Evolutionary conservation across 2,329 filamentous ascomycete species (phyloP), one percentile per base, ranked within the genome.

Genomic region (Peltaster fructicola): DNA sequence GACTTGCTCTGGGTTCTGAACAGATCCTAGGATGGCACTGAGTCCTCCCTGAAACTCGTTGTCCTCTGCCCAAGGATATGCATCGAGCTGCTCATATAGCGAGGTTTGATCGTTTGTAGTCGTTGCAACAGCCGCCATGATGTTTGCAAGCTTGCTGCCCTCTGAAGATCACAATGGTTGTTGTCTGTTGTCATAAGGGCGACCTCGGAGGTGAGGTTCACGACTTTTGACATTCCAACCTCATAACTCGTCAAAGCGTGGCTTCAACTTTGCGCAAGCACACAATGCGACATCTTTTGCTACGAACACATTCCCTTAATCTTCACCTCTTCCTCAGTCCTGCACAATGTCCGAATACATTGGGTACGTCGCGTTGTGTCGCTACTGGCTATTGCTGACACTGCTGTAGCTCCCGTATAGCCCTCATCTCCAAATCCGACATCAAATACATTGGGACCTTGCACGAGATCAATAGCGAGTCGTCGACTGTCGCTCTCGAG

Each of bases 401-500:
- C 14, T 15, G 20, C 37, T 42, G n/a, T 54, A 84, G 81, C 57
- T 79, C 84, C 57, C 76, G 78, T 52, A 93, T 93, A 63, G 92
- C 82, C 35, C 71, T 93, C 59, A 88, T 93, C 56, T 93, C 84
- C 33, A 90, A 85, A 63, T 92, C 81, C 56, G 82, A 92, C 59
- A 92, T 93, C 58, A 79, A 84, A 79, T 92, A 65, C 48, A 80
- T 91, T 47, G 88, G 88, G 40, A 85, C 78, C 27, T 72, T 98
- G 25, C 82, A 93, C 58, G 80, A 93, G 53, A 98, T 98, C 67
- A 93, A 93, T 56, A 91, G 85, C 34, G 84, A 92, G 53, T 78
- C 81, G 41, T 90, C 85, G 22, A 95, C 88, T 37, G 90, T 98
- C 45, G 90, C 88, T 20, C 72, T 98, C 37, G 84, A 98, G 51